Evolutionary conservation across 306 rosid species (phyloP).

Genomic region (Prunus salicina): DNA sequence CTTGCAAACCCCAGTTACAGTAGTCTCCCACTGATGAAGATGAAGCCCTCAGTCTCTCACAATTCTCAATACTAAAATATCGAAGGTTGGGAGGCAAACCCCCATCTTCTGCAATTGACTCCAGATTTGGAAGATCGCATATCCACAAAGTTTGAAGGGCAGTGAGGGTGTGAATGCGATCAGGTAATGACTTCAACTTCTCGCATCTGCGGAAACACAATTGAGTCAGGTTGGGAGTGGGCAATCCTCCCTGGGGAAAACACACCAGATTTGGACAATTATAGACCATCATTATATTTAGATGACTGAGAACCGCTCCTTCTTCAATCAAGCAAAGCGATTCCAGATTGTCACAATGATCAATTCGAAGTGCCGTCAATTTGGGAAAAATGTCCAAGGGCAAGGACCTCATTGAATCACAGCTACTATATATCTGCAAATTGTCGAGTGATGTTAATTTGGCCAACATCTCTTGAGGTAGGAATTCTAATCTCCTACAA

Average conservation of each 20-base stretch:
- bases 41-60: background rate
- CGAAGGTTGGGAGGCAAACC: background rate
- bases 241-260: slow-evolving; percentile 33
- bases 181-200: slow-evolving; percentile 4
- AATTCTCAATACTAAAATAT: accelerated
- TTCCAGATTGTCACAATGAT: no score
- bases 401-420: background rate
- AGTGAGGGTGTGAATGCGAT: background rate
- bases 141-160: no score
- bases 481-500: background rate
- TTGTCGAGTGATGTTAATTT: background rate
- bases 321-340: no score
- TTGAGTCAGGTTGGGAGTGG: background rate
- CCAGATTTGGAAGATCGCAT: background rate
- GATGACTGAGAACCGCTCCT: background rate
- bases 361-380: no score
- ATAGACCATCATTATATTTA: accelerated
- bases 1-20: background rate
- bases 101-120: background rate
- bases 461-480: background rate
- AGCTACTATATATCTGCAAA: accelerated
- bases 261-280: slow-evolving; percentile 21
- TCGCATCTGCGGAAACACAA: accelerated
- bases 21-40: background rate
- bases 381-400: no score